Percentiles rank a stretch among this genome's conserved stretches.
Evolutionary conservation across 1,139 yeast genomes (phyloP).

Genomic region (Debaryomycetaceae sp.): DNA sequence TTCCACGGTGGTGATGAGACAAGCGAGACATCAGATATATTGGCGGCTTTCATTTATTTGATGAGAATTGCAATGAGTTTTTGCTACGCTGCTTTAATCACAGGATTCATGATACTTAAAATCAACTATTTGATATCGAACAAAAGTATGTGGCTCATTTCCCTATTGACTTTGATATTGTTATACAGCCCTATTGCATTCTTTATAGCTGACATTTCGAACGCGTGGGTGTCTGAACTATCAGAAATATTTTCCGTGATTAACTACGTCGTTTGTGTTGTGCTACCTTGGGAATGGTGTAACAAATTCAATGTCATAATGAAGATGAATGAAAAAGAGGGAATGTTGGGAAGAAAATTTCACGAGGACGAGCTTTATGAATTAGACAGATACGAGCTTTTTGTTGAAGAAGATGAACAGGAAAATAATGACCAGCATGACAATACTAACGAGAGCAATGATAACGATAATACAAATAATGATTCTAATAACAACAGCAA

Average conservation of each 20-base stretch:
- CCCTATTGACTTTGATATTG: conserved; percentile 56
- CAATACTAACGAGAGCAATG: conserved; percentile 10
- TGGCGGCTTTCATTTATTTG: conserved; percentile 78
- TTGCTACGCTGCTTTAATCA: conserved; percentile 65
- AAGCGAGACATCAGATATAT: conserved; percentile 51
- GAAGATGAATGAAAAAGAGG: conserved; percentile 68
- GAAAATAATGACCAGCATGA: conserved; percentile 9
- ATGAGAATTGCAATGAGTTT: conserved; percentile 73
- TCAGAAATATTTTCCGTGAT: conserved; percentile 73
- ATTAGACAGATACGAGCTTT: conserved; percentile 41
- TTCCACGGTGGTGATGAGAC: conserved; percentile 37
- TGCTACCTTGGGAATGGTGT: conserved; percentile 88
- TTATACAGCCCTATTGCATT: conserved; percentile 68
- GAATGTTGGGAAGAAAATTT: conserved; percentile 75
- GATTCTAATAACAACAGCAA: conserved; percentile 4
- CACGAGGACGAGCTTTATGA: conserved; percentile 65
- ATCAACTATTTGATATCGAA: conserved; percentile 53
- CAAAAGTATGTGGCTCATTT: conserved; percentile 49
- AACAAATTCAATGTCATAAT: conserved; percentile 62
- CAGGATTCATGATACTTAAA: conserved; percentile 57
- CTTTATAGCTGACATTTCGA: conserved; percentile 75
- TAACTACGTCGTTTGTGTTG: conserved; percentile 69
- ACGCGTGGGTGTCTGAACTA: conserved; percentile 66
- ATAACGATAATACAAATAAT: conserved; percentile 3
- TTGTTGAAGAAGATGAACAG: conserved; percentile 32